Evolutionary conservation across 2,329 filamentous ascomycete species (phyloP).

Genomic region (Leptodontidium sp.): DNA sequence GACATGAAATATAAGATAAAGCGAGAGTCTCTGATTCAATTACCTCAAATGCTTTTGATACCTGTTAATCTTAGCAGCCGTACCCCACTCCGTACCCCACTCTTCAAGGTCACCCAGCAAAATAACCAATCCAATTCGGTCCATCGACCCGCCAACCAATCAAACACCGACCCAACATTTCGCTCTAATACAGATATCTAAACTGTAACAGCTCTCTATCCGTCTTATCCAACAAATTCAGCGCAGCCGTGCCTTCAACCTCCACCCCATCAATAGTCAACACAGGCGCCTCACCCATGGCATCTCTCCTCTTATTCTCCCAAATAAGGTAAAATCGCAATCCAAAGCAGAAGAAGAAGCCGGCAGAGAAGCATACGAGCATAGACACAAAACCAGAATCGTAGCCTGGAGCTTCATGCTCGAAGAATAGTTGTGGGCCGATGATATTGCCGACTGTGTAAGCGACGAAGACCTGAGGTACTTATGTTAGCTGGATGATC

Average conservation of each 20-base stretch:
- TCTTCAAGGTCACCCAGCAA: no score
- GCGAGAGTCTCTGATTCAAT: no score
- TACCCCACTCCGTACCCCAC: no score
- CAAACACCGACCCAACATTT: no score
- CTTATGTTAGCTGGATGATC: constrained; percentile 40
- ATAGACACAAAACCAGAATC: constrained; percentile 37
- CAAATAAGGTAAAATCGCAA: constrained; percentile 32
- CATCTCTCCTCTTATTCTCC: constrained; percentile 35
- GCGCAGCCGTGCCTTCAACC: not conserved
- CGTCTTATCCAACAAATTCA: constrained; percentile 13
- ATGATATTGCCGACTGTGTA: constrained; percentile 70
- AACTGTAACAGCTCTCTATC: constrained; percentile 13
- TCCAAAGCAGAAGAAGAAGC: constrained; percentile 11
- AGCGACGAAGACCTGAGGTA: constrained; percentile 57
- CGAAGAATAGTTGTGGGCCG: constrained; percentile 67
- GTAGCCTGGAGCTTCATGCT: constrained; percentile 64
- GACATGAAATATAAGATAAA: no score
- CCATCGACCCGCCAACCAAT: no score
- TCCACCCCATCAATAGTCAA: constrained; percentile 2
- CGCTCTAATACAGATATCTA: constrained; percentile 15
- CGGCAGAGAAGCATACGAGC: constrained; percentile 19
- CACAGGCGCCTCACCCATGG: constrained; percentile 4
- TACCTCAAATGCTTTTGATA: no score
- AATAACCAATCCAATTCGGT: no score
- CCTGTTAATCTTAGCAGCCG: no score